Percentiles rank a stretch among this genome's conserved stretches.
phyloP scores from a whole-genome alignment of 306 rosid genomes.

The Hippophae rhamnoides region DNA sequence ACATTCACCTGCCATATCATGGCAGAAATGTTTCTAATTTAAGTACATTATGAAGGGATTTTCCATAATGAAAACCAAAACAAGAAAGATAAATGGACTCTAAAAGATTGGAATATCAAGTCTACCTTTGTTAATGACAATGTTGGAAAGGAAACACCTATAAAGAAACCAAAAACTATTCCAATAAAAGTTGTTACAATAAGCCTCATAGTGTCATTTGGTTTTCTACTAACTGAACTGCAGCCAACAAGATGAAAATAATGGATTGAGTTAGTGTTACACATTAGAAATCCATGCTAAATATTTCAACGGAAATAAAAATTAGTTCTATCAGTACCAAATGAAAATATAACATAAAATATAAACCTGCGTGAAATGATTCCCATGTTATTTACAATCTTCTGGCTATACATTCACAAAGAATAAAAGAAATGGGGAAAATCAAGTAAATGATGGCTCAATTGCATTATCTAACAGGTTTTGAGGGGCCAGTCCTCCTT shows the following conservation, averaged over 20 bases:
- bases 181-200: slow-evolving; percentile 73
- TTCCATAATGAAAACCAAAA: neutral
- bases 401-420: slow-evolving; percentile 31
- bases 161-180: slow-evolving; percentile 73
- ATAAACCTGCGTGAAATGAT: slow-evolving; percentile 65
- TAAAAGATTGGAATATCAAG: slow-evolving; percentile 5
- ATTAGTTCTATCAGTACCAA: neutral
- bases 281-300: slow-evolving; percentile 10
- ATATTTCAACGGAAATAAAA: slow-evolving; percentile 4
- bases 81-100: slow-evolving; percentile 1
- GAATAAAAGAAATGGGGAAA: slow-evolving; percentile 3
- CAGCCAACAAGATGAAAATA: slow-evolving; percentile 24
- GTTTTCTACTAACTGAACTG: slow-evolving; percentile 65
- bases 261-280: slow-evolving; percentile 3
- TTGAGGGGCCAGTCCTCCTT: too few species aligned
- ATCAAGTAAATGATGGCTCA: too few species aligned
- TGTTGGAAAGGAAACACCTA: slow-evolving; percentile 77
- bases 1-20: slow-evolving; percentile 62
- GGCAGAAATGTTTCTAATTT: slow-evolving; percentile 9
- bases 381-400: slow-evolving; percentile 65
- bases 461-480: too few species aligned
- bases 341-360: slow-evolving; percentile 13
- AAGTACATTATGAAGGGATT: too few species aligned
- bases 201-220: slow-evolving; percentile 78
- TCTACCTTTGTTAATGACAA: slow-evolving; percentile 75